A percentile compares a stretch with the other conserved stretches of the same genome.
These are phyloP conservation scores for Paramecium sexaurelia DNA, from an alignment of 73 alveolate genomes.

Conservation along the genomic window DNA sequence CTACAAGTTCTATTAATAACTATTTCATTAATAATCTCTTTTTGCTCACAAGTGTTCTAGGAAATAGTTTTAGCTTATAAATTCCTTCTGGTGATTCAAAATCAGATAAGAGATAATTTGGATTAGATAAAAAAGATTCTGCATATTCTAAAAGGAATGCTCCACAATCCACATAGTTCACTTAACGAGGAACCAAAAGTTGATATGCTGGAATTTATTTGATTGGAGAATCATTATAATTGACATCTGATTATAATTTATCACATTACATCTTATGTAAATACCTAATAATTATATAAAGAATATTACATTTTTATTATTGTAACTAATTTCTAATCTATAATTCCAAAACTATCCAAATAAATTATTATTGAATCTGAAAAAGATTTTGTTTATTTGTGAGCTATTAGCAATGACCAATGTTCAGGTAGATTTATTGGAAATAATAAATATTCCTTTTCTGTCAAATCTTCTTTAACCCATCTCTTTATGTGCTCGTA, in stretches of 20 bases:
- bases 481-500: slow-evolving; percentile 47
- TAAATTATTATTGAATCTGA: slow-evolving; percentile 4
- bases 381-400: neutral
- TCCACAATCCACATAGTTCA: slow-evolving; percentile 68
- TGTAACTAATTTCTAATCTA: slow-evolving; percentile 39
- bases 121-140: slow-evolving; percentile 54
- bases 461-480: slow-evolving; percentile 66
- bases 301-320: slow-evolving; percentile 55
- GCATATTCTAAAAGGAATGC: slow-evolving; percentile 65
- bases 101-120: neutral
- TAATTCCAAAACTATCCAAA: slow-evolving; percentile 62
- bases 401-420: slow-evolving; percentile 50
- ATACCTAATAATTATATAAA: neutral
- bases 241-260: neutral
- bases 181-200: slow-evolving; percentile 57
- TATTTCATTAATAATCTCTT: slow-evolving; percentile 56
- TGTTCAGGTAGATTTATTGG: slow-evolving; percentile 68
- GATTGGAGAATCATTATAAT: slow-evolving; percentile 45
- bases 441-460: slow-evolving; percentile 57
- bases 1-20: neutral
- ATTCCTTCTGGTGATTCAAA: slow-evolving; percentile 24
- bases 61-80: slow-evolving; percentile 49
- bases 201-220: slow-evolving; percentile 14
- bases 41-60: slow-evolving; percentile 43
- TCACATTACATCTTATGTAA: slow-evolving; percentile 35